Evolutionary conservation across 1,284 basidiomycete species (phyloP), one percentile per base, ranked within the genome.

Genomic region (Testicularia cyperi): DNA sequence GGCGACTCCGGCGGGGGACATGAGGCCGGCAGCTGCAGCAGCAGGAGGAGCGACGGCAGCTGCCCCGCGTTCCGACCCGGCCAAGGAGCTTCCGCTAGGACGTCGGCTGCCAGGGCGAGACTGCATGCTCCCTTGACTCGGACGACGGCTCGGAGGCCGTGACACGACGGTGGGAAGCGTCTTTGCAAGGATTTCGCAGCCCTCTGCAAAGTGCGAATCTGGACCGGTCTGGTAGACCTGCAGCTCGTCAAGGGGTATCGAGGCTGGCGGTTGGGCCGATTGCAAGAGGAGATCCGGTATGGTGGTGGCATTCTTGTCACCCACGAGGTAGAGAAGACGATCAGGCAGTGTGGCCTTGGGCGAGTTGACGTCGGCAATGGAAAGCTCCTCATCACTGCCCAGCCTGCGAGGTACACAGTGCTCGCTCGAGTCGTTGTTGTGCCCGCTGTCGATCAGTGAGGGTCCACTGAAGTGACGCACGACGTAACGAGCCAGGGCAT

Each of bases 201-300:
- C 53, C 21, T 55, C 45, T 5, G 43, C 54, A 34, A 75, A 67
- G 30, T 51, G 19, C 2, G 56, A 37, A 40, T 72, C 63, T 4
- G 55, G 51, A 13, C 52, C 37, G 5, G 71, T 73, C 37, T 62
- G 62, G 49, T 75, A 75, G 15, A 75, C 72, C 13, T 60, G 53
- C 10, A 70, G 45, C 28, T 60, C 49, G 30, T 73, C 63, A 8
- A 61, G 40, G 1, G 53, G 56, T 22, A 70, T 46, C 5, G 58
- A 62, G 3, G 57, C 64, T 2, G 28, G 35, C 4, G 54, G 51
- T 5, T 51, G 47, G 6, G 37, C 21, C 1, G 51, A 45, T 23
- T 46, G 39, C 6, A 46, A 45, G 4, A 75, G 55, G 27, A 65
- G 49, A 19, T 69, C 54, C 14, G 55, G 60, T 7, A 75, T 51